Conservation (phyloP, 2,329 filamentous ascomycete species). For the Aspergillus cejpii region DNA sequence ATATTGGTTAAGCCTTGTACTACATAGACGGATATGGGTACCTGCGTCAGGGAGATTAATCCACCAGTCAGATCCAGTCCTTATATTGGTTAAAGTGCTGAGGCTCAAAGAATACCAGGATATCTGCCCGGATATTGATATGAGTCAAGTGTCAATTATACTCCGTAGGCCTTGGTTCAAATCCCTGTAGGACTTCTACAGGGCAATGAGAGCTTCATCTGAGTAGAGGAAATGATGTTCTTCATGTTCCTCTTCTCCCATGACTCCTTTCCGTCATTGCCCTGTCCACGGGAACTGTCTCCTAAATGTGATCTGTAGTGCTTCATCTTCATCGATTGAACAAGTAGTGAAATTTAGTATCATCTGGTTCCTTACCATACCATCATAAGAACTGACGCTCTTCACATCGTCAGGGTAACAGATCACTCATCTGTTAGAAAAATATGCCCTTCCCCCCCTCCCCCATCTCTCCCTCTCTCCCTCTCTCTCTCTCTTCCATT, state of each 20-base stretch:
- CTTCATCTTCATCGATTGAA: neutral
- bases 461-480: neutral
- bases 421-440: neutral
- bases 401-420: neutral
- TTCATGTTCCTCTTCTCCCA: neutral
- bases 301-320: neutral
- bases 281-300: neutral
- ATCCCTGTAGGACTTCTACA: too few species aligned
- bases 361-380: neutral
- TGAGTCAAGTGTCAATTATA: too few species aligned
- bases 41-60: too few species aligned
- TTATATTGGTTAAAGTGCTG: too few species aligned
- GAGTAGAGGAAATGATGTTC: too few species aligned
- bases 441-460: neutral
- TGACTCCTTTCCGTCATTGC: conserved; percentile 2
- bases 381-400: neutral
- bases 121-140: too few species aligned
- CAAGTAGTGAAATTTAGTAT: neutral
- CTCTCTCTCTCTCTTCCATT: neutral
- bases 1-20: too few species aligned
- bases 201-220: too few species aligned
- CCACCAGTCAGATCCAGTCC: too few species aligned
- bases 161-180: too few species aligned
- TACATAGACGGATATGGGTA: too few species aligned
- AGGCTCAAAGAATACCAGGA: too few species aligned